Base-by-base conservation (phyloP, 371 early-diverging fungal species). In the Mucor piriformis region DNA sequence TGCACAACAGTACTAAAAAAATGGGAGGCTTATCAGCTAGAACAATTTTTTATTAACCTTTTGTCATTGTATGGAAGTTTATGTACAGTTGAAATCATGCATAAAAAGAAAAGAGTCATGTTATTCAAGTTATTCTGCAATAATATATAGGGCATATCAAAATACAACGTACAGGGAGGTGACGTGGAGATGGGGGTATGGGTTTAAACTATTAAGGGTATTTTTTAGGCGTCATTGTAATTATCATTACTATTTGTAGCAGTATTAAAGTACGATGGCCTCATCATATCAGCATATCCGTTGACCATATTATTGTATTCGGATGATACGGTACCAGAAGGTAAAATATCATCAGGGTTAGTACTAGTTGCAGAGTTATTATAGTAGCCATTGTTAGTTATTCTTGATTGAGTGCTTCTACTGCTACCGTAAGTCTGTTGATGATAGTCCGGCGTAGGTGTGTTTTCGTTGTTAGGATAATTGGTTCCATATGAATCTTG, bases 401-500 rank as follows among this genome's bases (percentile, higher is more conserved):
- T 11, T 32, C 35, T 13, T 57, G 50, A 3, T 23, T 21, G 16
- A 33, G 3, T 47, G 40, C n/a, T 11, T 20, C 29, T 5, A 20
- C 40, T 42, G 11, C 33, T 40, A 23, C 50, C 49, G 40, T 42
- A 32, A 18, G 40, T 32, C 18, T 32, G 21, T 21, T 20, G 21
- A 23, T 44, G 47, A 34, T 29, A 29, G n/a, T 24, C 21, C 34
- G 46, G 21, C 13, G 42, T 8, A 16, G 25, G 34, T 7, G 4
- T 46, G 11, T 33, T 13, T 27, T n/a, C 27, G 12, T 16, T 24
- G 27, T 20, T 38, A 24, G 59, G 38, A 42, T 50, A 58, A n/a
- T 50, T 58, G n/a, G 51, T 34, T 12, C 46, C 59, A 44, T 44
- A 59, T 5, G 59, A 27, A 13, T 51, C 44, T 8, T 42, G 16